Conservation (phyloP, 2,329 filamentous ascomycete species). For the Monilinia fructicola region DNA sequence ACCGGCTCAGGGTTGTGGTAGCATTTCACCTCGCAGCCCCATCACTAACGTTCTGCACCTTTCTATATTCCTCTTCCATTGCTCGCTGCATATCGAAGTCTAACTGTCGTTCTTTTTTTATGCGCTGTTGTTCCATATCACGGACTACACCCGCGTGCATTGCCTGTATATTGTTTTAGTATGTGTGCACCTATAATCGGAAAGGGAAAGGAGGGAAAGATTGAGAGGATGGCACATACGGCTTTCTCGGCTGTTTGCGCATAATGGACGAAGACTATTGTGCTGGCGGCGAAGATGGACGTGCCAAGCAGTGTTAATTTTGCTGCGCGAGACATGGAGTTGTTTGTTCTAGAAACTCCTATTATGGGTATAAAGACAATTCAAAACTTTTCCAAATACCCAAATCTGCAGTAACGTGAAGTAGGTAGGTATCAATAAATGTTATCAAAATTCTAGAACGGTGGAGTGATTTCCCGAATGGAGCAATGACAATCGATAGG, state of each 20-base stretch:
- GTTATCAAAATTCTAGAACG: not conserved
- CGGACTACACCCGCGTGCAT: constrained; percentile 96
- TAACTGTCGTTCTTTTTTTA: constrained; percentile 86
- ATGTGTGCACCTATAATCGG: not conserved
- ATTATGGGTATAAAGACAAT: not conserved
- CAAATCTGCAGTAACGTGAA: not conserved
- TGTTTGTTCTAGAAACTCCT: not conserved
- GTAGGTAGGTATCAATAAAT: too few species aligned
- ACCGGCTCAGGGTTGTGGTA: constrained; percentile 4
- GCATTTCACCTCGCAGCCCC: constrained; percentile 30
- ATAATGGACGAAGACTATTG: constrained; percentile 85
- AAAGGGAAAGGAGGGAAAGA: not conserved
- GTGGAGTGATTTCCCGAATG: not conserved
- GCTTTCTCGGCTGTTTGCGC: constrained; percentile 80
- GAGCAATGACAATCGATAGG: constrained; percentile 17
- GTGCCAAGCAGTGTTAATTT: constrained; percentile 82
- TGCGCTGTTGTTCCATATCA: constrained; percentile 88
- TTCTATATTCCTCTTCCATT: constrained; percentile 86
- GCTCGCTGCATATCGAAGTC: constrained; percentile 91
- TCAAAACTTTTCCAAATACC: not conserved
- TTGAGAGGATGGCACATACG: constrained; percentile 54
- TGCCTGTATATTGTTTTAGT: constrained; percentile 53
- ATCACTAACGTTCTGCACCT: constrained; percentile 75
- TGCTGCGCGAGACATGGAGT: constrained; percentile 80
- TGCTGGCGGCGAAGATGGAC: constrained; percentile 70